Base-by-base conservation (phyloP, 2,329 filamentous ascomycete genomes). In the Ceratocystis huliohia region DNA sequence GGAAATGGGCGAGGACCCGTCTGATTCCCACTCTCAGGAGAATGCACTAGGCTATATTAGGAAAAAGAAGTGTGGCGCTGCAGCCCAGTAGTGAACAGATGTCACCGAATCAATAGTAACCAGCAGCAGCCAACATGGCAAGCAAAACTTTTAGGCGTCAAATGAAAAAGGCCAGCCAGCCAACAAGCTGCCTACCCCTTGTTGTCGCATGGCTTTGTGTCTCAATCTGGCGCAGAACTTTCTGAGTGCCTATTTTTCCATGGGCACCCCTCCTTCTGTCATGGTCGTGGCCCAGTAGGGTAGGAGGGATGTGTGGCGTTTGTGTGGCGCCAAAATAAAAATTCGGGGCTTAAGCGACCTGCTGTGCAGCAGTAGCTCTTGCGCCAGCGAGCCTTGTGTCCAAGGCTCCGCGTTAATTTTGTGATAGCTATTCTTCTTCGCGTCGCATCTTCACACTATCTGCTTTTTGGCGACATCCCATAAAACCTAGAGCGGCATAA, bases 381-480 rank as follows among this genome's bases (percentile, higher is more conserved):
- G 8, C 17, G 25, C 28, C 56, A 5, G 37, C 61, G 64, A 68
- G 67, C 67, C 67, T 68, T 68, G 64, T 25, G 64, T 20, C 45
- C 67, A 66, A 68, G 67, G 67, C 67, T 68, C 62, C 37, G 10
- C 20, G 28, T 61, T 50, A 64, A 61, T 65, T 64, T 65, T 64
- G 59, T 64, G 33, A 37, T 30, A 30, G 56, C 37, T 57, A 25
- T 41, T 48, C 22, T 50, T 25, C 17, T 61, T 65, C 66, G 56
- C 66, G 66, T 67, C 63, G 63, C 66, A 62, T 28, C 37, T 67
- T 59, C n/a, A 17, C 30, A 44, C 56, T 6, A 46, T 33, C 30
- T 28, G 10, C 5, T 33, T 56, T 8, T 17, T 33, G n/a, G 15
- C 22, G 22, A 17, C 22, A 48, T 53, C 22, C 53, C 53, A 41